These are phyloP conservation scores for Scalesia atractyloides DNA, from an alignment of 129 eudicot genomes.

Conservation along the genomic window DNA sequence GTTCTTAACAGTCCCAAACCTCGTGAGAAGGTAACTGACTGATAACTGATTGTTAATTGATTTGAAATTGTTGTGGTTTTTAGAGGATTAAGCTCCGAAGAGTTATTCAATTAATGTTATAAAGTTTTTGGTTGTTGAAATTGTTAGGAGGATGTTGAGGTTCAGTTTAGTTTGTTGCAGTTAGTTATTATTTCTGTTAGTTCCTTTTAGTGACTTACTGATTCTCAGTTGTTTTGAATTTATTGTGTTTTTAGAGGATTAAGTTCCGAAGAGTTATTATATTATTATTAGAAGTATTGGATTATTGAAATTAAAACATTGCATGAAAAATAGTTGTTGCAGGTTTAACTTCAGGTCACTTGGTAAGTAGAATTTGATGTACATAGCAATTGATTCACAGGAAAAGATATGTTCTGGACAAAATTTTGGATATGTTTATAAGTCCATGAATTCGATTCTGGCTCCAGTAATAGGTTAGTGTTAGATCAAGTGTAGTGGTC, in stretches of 20 bases:
- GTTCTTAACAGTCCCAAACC: slow-evolving; percentile 69
- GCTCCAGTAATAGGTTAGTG: background rate
- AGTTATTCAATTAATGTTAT: no score
- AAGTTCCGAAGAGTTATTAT: background rate
- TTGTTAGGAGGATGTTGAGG: no score
- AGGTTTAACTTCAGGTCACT: background rate
- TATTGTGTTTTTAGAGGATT: background rate
- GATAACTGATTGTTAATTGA: background rate
- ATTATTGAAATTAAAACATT: background rate
- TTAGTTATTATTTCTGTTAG: no score
- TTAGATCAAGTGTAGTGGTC: background rate
- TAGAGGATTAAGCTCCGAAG: no score
- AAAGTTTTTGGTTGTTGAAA: background rate
- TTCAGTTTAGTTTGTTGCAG: no score
- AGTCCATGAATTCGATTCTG: background rate
- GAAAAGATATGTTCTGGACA: background rate
- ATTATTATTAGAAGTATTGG: background rate
- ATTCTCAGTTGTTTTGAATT: background rate
- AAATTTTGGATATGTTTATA: background rate
- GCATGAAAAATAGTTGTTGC: background rate
- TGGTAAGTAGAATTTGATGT: background rate
- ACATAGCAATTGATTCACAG: background rate
- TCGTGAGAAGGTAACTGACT: slow-evolving; percentile 59
- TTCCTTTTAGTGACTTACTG: background rate
- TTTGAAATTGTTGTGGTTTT: no score